Conservation (phyloP, 2,329 filamentous ascomycete genomes). For the Exophiala calicioides region DNA sequence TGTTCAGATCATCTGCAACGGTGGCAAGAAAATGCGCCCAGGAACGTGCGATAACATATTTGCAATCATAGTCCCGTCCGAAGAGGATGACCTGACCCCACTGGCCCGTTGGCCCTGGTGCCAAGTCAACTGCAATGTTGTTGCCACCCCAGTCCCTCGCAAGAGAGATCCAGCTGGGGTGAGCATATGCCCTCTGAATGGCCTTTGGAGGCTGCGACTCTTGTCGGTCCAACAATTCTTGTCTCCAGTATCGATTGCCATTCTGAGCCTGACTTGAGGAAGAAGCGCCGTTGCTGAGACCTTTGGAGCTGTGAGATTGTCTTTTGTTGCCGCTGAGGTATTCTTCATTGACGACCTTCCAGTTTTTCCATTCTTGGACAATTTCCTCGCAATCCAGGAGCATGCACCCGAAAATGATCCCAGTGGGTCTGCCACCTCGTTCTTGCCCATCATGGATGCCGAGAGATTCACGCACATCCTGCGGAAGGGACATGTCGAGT, state of each 20-base stretch:
- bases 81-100: slow-evolving; percentile 98
- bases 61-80: slow-evolving; percentile 96
- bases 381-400: slow-evolving; percentile 97
- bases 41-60: slow-evolving; percentile 91
- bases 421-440: slow-evolving; percentile 84
- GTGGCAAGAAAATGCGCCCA: slow-evolving; percentile 86
- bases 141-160: slow-evolving; percentile 98
- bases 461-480: slow-evolving; percentile 90
- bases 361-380: slow-evolving; percentile 95
- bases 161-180: slow-evolving; percentile 92
- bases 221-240: slow-evolving; percentile 80
- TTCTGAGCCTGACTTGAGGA: slow-evolving; percentile 59
- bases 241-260: slow-evolving; percentile 65
- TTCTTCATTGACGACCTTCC: slow-evolving; percentile 89
- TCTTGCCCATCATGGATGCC: slow-evolving; percentile 96
- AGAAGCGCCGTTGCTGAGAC: slow-evolving; percentile 65
- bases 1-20: slow-evolving; percentile 86
- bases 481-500: slow-evolving; percentile 87
- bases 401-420: slow-evolving; percentile 92
- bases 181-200: slow-evolving; percentile 89
- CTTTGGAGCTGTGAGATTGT: slow-evolving; percentile 68
- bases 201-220: slow-evolving; percentile 83
- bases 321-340: slow-evolving; percentile 65
- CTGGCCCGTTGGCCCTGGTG: slow-evolving; percentile 81
- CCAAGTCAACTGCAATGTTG: slow-evolving; percentile 89